phyloP scores from a whole-genome alignment of 208 protist species.

The Wallacemonas sp. region DNA sequence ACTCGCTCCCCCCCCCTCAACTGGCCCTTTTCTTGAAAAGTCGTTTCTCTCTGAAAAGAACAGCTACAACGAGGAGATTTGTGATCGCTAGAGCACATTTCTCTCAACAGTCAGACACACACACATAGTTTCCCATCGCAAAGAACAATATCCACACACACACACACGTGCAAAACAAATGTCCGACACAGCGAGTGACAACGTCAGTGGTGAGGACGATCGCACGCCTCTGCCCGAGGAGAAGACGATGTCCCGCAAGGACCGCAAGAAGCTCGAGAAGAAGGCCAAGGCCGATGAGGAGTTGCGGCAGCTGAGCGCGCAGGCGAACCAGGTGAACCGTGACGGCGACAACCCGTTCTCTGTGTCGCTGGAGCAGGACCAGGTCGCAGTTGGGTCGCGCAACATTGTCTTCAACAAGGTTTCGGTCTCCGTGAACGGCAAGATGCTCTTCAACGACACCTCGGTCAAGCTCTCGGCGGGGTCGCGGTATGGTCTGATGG shows the following conservation, averaged over 20 bases:
- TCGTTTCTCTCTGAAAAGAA: too few species aligned
- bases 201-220: not conserved
- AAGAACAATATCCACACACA: not conserved
- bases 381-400: conserved; percentile 64
- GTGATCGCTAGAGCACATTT: too few species aligned
- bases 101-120: not conserved
- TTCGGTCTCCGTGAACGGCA: conserved; percentile 83
- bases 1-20: too few species aligned
- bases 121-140: not conserved
- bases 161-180: conserved; percentile 7
- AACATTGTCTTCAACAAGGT: conserved; percentile 88
- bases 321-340: conserved; percentile 62
- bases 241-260: conserved; percentile 60
- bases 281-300: conserved; percentile 56
- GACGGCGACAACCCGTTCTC: conserved; percentile 84
- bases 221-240: not conserved
- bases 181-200: not conserved
- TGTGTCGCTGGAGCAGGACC: conserved; percentile 64
- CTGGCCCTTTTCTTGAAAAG: too few species aligned
- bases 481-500: conserved; percentile 94
- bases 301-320: conserved; percentile 45
- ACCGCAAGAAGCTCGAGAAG: conserved; percentile 72
- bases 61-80: too few species aligned
- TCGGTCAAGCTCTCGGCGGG: conserved; percentile 82
- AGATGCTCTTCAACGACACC: conserved; percentile 83